Evolutionary conservation across 2,329 filamentous ascomycete genomes (phyloP), one percentile per base, ranked within the genome.

Genomic region (Blumeriella jaapii): DNA sequence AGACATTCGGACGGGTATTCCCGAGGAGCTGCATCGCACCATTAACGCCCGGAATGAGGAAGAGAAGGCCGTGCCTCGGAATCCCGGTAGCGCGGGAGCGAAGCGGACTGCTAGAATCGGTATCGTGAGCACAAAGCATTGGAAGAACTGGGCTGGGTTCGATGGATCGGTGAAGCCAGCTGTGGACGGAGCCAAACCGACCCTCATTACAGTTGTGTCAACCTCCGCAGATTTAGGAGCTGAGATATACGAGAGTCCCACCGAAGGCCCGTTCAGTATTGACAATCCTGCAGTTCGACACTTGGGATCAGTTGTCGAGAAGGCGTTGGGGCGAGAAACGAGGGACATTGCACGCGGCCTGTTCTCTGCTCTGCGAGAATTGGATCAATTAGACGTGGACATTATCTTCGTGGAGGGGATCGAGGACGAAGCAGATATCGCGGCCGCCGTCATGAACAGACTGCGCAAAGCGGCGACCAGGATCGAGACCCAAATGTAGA

Each of bases 401-500:
- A 67, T 81, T 13, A 95, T 98, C 34, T 82, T 87, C 48, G 84
- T 96, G 8, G 91, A 98, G 57, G 89, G 89, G 2, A 82, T 95
- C 38, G 67, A 74, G 41, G 81, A 82, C 40, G 74, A 80, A 40
- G 77, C 81, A 19, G 82, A 91, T 55, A 78, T 91, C 48, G 85
- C 86, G 13, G 83, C 84, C 15, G 91, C 82, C 15, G 77, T 89
- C 47, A 87, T 89, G 80, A 89, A 89, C 53, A 68, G 82, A 46
- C 65, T 89, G 38, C 71, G 82, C 45, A 89, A 89, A 62, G 82
- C 82, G 36, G 82, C 82, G 15, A 73, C 69, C 14, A 67, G 49
- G 7, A 53, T 54, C 12, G 39, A 49, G 28, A 41, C 24, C 27
- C 42, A 44, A 14, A 30, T 20, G 13, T 25, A 20, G 4, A 25